These are phyloP conservation scores for Hypomontagnella submonticulosa DNA, from an alignment of 495 filamentous ascomycete genomes.

Conservation along the genomic window DNA sequence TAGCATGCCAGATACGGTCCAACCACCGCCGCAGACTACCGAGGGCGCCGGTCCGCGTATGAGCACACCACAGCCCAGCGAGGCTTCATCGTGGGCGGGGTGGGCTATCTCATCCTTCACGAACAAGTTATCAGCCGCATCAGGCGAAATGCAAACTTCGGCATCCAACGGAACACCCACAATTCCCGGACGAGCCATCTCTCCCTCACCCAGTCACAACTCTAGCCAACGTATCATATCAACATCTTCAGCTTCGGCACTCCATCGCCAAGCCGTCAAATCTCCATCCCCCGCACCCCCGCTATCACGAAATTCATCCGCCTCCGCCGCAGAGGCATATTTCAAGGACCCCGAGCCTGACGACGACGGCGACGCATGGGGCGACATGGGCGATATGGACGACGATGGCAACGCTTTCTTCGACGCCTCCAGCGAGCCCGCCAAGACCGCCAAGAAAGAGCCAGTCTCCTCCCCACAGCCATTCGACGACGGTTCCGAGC, in stretches of 20 bases:
- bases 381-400: slow-evolving; percentile 71
- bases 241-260: slow-evolving; percentile 61
- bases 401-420: slow-evolving; percentile 64
- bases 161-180: slow-evolving; percentile 30
- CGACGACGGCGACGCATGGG: slow-evolving; percentile 75
- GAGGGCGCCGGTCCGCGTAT: slow-evolving; percentile 70
- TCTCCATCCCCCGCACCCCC: slow-evolving; percentile 57
- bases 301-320: slow-evolving; percentile 55
- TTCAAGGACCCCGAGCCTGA: slow-evolving; percentile 58
- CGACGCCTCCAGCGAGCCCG: slow-evolving; percentile 50
- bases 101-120: slow-evolving; percentile 99
- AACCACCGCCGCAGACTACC: slow-evolving; percentile 61
- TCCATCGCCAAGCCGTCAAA: slow-evolving; percentile 64
- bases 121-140: slow-evolving; percentile 85
- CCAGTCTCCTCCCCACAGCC: slow-evolving; percentile 55
- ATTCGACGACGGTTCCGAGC: slow-evolving; percentile 85
- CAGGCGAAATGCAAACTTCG: slow-evolving; percentile 77
- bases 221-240: slow-evolving; percentile 44
- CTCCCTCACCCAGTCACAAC: slow-evolving; percentile 33
- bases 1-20: slow-evolving; percentile 81
- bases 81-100: slow-evolving; percentile 81
- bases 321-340: slow-evolving; percentile 57
- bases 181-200: background rate
- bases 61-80: slow-evolving; percentile 71
- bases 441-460: slow-evolving; percentile 40